A percentile compares a stretch with the other conserved stretches of the same genome.
Evolutionary conservation across 1,284 basidiomycete genomes (phyloP).

Genomic region (Fomitopsis pinicola): DNA sequence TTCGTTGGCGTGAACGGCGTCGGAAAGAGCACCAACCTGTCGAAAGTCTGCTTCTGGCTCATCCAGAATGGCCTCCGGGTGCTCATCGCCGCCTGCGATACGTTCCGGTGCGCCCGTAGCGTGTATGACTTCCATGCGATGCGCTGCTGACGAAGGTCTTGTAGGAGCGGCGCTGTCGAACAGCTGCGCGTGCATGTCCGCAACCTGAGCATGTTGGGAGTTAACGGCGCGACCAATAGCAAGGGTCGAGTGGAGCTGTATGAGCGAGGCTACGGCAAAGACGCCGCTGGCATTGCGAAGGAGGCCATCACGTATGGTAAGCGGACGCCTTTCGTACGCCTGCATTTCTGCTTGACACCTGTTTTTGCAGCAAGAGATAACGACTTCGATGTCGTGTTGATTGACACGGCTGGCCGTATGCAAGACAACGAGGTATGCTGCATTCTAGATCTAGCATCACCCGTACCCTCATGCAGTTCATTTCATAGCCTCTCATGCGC

Average conservation of each 20-base stretch:
- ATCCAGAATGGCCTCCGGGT: conserved; percentile 93
- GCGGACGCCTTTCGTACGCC: conserved; percentile 13
- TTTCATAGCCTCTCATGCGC: conserved; percentile 83
- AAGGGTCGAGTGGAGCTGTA: conserved; percentile 87
- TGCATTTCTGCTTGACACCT: not conserved
- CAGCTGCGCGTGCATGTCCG: conserved; percentile 96
- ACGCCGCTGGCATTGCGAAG: conserved; percentile 95
- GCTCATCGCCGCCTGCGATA: conserved; percentile 97
- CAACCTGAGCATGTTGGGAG: conserved; percentile 87
- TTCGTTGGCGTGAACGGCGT: conserved; percentile 99
- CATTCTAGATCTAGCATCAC: not conserved
- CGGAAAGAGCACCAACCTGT: conserved; percentile 97
- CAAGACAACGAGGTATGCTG: conserved; percentile 90
- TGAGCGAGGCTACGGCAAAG: conserved; percentile 97
- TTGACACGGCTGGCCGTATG: conserved; percentile 98
- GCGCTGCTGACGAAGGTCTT: not conserved
- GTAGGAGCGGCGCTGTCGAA: conserved; percentile 92
- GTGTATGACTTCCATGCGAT: not conserved
- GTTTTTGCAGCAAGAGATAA: conserved; percentile 66
- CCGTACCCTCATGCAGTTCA: not conserved
- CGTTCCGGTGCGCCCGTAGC: conserved; percentile 69
- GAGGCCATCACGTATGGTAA: conserved; percentile 89
- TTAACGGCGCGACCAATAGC: conserved; percentile 61
- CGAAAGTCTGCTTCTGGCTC: conserved; percentile 99
- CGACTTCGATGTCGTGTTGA: conserved; percentile 90